phyloP scores from a whole-genome alignment of 1,284 basidiomycete species.

The Megacollybia platyphylla region DNA sequence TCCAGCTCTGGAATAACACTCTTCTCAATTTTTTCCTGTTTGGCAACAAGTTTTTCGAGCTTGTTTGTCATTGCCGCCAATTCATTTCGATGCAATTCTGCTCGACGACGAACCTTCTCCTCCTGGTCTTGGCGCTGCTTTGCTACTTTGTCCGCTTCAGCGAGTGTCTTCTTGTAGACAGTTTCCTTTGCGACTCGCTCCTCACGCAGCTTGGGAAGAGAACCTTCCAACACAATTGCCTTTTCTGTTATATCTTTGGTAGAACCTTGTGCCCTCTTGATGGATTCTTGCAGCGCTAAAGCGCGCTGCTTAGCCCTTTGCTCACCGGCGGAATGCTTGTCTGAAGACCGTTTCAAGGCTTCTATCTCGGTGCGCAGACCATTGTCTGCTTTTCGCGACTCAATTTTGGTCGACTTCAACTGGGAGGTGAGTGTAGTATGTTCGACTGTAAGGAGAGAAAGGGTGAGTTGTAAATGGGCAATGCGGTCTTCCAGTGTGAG shows the following conservation, averaged over 20 bases:
- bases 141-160: slow-evolving; percentile 28
- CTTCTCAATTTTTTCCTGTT: slow-evolving; percentile 40
- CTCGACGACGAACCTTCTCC: slow-evolving; percentile 41
- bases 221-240: slow-evolving; percentile 35
- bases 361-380: slow-evolving; percentile 66
- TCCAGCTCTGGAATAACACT: slow-evolving; percentile 41
- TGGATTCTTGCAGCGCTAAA: slow-evolving; percentile 64
- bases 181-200: slow-evolving; percentile 31
- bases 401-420: slow-evolving; percentile 57
- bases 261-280: slow-evolving; percentile 50
- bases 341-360: slow-evolving; percentile 55
- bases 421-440: slow-evolving; percentile 44
- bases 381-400: slow-evolving; percentile 64
- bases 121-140: slow-evolving; percentile 36
- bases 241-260: slow-evolving; percentile 42
- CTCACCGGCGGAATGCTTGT: slow-evolving; percentile 55
- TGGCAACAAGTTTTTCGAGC: slow-evolving; percentile 37
- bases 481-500: slow-evolving; percentile 47
- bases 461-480: slow-evolving; percentile 43
- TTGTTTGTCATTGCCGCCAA: slow-evolving; percentile 29
- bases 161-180: slow-evolving; percentile 30
- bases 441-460: slow-evolving; percentile 42
- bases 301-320: slow-evolving; percentile 61
- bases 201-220: slow-evolving; percentile 32
- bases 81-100: slow-evolving; percentile 41